These are phyloP conservation scores for Cladophialophora yegresii DNA, from an alignment of 2,329 filamentous ascomycete genomes.

Conservation along the genomic window DNA sequence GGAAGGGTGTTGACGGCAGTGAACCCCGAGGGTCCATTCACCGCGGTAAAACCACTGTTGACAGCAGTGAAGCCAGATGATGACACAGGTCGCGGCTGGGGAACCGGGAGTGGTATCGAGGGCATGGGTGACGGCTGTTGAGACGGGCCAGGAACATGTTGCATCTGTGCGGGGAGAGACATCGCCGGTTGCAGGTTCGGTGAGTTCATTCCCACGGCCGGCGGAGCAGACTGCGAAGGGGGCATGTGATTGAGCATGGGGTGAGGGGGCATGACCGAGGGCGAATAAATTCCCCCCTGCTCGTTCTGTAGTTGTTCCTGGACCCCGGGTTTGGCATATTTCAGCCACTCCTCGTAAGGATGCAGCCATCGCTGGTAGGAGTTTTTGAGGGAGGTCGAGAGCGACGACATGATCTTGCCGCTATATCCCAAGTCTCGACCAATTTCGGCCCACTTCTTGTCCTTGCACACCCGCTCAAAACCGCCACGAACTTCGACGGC, in stretches of 20 bases:
- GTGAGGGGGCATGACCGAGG: conserved; percentile 63
- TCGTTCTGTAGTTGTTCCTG: conserved; percentile 92
- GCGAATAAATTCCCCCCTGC: conserved; percentile 86
- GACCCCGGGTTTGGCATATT: conserved; percentile 89
- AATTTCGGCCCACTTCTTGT: conserved; percentile 99
- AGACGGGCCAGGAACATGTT: conserved; percentile 14
- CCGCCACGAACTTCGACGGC: conserved; percentile 92
- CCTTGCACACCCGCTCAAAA: conserved; percentile 94
- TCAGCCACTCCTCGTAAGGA: conserved; percentile 93
- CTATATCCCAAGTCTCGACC: conserved; percentile 95
- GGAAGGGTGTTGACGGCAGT: conserved; percentile 46
- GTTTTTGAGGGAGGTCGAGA: conserved; percentile 97
- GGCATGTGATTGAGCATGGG: conserved; percentile 66
- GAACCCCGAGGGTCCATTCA: conserved; percentile 56
- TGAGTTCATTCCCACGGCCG: conserved; percentile 49
- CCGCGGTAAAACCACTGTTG: conserved; percentile 65
- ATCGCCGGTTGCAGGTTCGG: conserved; percentile 52
- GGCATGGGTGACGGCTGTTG: conserved; percentile 41
- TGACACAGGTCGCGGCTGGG: conserved; percentile 44
- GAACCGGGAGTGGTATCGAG: conserved; percentile 40
- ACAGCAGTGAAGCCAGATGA: conserved; percentile 69
- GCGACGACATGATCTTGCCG: conserved; percentile 98
- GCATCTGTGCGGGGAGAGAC: conserved; percentile 17
- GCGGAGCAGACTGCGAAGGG: conserved; percentile 49
- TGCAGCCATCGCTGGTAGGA: conserved; percentile 97